These are phyloP conservation scores for Tetrapyrgos nigripes DNA, from an alignment of 1,284 basidiomycete genomes.

Conservation along the genomic window DNA sequence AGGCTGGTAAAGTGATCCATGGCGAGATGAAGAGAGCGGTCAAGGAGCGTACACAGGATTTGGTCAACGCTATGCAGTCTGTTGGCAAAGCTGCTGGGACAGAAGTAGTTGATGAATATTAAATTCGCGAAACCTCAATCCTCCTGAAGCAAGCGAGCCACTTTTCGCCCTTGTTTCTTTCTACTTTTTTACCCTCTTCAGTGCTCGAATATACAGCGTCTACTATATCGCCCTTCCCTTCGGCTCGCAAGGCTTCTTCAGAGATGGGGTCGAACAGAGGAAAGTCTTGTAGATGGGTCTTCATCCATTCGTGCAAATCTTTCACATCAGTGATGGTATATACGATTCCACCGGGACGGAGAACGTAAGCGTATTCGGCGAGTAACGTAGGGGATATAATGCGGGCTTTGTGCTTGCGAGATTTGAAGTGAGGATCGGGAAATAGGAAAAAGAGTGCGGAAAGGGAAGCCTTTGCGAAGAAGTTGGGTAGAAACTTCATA, in stretches of 20 bases:
- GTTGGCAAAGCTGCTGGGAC: constrained; percentile 27
- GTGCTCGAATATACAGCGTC: constrained; percentile 87
- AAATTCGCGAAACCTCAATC: constrained; percentile 48
- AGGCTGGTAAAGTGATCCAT: constrained; percentile 83
- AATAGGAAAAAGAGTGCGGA: constrained; percentile 98
- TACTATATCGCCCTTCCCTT: constrained; percentile 77
- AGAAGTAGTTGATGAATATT: constrained; percentile 38
- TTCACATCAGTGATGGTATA: constrained; percentile 99
- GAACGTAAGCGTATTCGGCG: constrained; percentile 93
- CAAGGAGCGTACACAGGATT: constrained; percentile 63
- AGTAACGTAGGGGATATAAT: constrained; percentile 96
- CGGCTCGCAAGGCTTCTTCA: constrained; percentile 74
- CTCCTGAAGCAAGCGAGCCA: constrained; percentile 86
- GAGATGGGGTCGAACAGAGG: constrained; percentile 87
- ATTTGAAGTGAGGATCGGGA: constrained; percentile 99
- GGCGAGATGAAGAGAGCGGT: constrained; percentile 85
- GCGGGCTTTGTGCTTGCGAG: constrained; percentile 97
- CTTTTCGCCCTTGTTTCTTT: constrained; percentile 90
- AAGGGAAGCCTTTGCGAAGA: constrained; percentile 90
- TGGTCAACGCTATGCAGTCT: constrained; percentile 59
- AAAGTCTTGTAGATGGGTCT: constrained; percentile 82
- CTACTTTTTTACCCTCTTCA: constrained; percentile 97
- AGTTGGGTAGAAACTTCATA: constrained; percentile 99
- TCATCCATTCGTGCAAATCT: constrained; percentile 97
- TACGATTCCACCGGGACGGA: constrained; percentile 90